phyloP scores from a whole-genome alignment of 805 yeast genomes.

The Yarrowia yakushimensis region DNA sequence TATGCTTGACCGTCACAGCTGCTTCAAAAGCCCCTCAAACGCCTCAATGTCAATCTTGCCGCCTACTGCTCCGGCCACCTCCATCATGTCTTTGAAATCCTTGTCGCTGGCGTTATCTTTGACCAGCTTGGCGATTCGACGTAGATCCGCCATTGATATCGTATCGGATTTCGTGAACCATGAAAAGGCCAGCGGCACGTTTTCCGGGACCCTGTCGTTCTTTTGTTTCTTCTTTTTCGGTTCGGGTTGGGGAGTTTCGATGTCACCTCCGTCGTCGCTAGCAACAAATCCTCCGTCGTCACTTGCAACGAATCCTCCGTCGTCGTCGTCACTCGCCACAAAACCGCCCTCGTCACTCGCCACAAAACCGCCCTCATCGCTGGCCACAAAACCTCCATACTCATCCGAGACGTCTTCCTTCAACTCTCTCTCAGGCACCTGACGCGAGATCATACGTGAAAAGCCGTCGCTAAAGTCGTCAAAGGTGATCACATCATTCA shows the following conservation, averaged over 20 bases:
- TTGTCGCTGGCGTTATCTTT: constrained; percentile 33
- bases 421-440: background rate
- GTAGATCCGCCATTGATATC: constrained; percentile 35
- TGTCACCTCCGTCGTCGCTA: background rate
- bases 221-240: background rate
- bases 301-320: background rate
- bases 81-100: constrained; percentile 38
- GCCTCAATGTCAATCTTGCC: constrained; percentile 1
- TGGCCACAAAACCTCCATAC: background rate
- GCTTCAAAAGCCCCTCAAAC: constrained; percentile 16
- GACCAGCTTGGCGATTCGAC: constrained; percentile 31
- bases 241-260: too few species aligned
- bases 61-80: constrained; percentile 30
- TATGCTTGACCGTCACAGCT: background rate
- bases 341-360: background rate
- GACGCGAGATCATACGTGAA: constrained; percentile 11
- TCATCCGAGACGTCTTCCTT: background rate
- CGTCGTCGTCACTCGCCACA: background rate
- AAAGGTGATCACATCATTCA: background rate
- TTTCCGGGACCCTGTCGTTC: background rate
- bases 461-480: constrained; percentile 13
- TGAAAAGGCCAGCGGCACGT: background rate
- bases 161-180: constrained; percentile 24
- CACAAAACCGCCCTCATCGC: background rate
- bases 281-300: constrained; percentile 7